Percentiles rank a stretch among this genome's conserved stretches.
Evolutionary conservation across 257 asterid species (phyloP).

Genomic region (Paulownia fortunei): DNA sequence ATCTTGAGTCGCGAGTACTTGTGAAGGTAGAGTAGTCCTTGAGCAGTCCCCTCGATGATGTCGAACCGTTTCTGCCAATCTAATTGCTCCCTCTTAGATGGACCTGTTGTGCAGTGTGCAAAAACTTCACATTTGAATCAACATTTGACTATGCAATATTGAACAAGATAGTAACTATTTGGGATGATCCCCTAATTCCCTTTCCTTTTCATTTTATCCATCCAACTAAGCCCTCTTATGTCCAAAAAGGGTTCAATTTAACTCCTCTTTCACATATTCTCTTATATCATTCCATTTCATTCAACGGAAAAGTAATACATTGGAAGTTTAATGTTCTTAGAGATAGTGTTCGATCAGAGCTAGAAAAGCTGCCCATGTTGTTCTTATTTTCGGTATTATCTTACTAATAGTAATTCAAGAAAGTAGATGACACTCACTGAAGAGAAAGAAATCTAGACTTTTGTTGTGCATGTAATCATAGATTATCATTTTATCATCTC

Average conservation of each 20-base stretch:
- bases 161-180: neutral
- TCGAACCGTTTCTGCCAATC: conserved; percentile 44
- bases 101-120: conserved; percentile 25
- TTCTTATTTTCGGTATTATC: neutral
- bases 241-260: too few species aligned
- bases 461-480: conserved; percentile 71
- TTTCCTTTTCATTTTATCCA: neutral
- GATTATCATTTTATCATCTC: conserved; percentile 63
- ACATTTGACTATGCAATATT: neutral
- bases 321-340: too few species aligned
- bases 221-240: neutral
- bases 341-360: too few species aligned
- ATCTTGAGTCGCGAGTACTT: conserved; percentile 61
- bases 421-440: conserved; percentile 37
- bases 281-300: neutral
- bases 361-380: neutral
- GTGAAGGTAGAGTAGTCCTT: conserved; percentile 70
- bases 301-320: too few species aligned
- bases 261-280: neutral
- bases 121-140: neutral
- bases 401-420: neutral
- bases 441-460: conserved; percentile 68
- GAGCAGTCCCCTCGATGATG: conserved; percentile 57
- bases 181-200: neutral
- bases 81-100: conserved; percentile 33